Conservation (phyloP, 176 grass and related monocot species). For the Hyparrhenia diplandra region DNA sequence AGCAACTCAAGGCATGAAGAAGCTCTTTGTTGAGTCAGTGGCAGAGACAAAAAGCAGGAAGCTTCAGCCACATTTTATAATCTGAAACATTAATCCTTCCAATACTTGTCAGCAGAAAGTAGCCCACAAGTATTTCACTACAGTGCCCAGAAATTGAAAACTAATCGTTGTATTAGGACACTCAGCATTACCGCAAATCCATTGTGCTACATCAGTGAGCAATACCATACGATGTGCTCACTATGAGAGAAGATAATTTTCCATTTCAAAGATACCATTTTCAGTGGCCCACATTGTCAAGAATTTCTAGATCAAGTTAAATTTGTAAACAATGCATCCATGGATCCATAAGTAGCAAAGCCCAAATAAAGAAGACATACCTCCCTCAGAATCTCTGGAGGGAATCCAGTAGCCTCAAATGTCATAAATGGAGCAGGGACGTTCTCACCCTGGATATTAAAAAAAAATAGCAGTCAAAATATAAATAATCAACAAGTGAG, state of each 20-base stretch:
- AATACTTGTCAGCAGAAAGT: constrained; percentile 66
- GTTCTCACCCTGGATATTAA: constrained; percentile 75
- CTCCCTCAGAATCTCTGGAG: constrained; percentile 94
- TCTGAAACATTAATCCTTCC: constrained; percentile 72
- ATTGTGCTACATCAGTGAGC: constrained; percentile 29
- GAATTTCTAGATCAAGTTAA: constrained; percentile 8
- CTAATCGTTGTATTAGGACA: constrained; percentile 39
- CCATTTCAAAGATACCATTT: neutral
- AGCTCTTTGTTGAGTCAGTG: constrained; percentile 69
- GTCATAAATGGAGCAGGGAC: constrained; percentile 99
- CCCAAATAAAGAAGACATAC: constrained; percentile 45
- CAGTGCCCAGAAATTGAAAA: constrained; percentile 45
- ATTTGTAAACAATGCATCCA: neutral
- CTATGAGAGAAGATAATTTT: neutral
- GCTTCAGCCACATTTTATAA: constrained; percentile 68
- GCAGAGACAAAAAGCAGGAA: constrained; percentile 83
- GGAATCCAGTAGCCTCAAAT: constrained; percentile 90
- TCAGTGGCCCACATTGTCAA: neutral
- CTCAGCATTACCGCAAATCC: constrained; percentile 37
- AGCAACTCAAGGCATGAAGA: constrained; percentile 70
- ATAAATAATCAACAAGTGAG: neutral
- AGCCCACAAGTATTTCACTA: constrained; percentile 63
- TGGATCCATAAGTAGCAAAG: neutral
- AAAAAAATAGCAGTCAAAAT: neutral
- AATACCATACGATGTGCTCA: constrained; percentile 16